Evolutionary conservation across 2,329 filamentous ascomycete species (phyloP), one percentile per base, ranked within the genome.

Genomic region (Epichloe uncinata): DNA sequence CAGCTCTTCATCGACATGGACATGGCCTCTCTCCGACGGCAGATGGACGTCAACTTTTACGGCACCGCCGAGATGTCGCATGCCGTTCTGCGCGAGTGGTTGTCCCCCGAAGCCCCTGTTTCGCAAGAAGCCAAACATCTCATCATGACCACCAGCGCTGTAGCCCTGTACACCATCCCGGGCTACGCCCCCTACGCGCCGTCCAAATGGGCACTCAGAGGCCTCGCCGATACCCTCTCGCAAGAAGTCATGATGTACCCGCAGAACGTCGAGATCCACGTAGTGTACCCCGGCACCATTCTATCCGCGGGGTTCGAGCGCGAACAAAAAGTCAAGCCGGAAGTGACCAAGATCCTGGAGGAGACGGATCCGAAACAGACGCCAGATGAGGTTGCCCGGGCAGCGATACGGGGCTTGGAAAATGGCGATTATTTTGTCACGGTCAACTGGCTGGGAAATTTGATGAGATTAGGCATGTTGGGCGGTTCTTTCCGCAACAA

Each of bases 21-120:
- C 8, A 71, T 87, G 48, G 70, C 81, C 7, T 77, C 76, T 11
- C 71, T 89, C 56, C 78, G 84, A 41, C 72, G 75, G 55, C 87
- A 95, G 65, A 95, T 95, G 87, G 87, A 95, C 61, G 78, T 91
- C 57, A 91, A 96, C 69, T 97, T 20, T 71, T 95, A 84, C 76
- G 86, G 87, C 45, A 81, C 82, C 33, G 84, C 84, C 40, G 93
- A 95, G 64, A 86, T 95, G 69, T 84, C 88, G 37, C 88, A 94
- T 63, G 82, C 87, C 18, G 80, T 85, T 16, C 70, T 96, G 53
- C 77, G 76, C 47, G 75, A 78, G 53, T 96, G 91, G 91, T 77
- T 89, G 42, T 67, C 69, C 3, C 20, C 73, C 12, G 66, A 66
- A 8, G 66, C 65, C 4, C 65, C 71, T 8, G 60, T 72, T 36